Conservation (phyloP, 1,139 yeast species). For the Debaryomyces udenii region DNA sequence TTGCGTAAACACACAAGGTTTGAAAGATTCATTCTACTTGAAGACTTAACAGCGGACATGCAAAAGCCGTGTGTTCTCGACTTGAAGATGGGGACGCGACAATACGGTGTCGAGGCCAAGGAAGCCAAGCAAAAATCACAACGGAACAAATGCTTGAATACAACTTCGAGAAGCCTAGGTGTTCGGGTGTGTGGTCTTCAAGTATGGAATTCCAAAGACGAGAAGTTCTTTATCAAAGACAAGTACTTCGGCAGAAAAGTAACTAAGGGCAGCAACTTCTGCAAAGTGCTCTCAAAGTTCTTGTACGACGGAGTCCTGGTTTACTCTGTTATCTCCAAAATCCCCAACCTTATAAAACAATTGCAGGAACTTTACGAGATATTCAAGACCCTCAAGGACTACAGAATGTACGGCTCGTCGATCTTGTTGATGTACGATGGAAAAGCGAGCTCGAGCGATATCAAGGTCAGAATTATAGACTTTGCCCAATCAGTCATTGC, state of each 20-base stretch:
- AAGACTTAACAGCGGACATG: constrained; percentile 87
- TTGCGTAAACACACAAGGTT: constrained; percentile 54
- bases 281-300: constrained; percentile 71
- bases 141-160: constrained; percentile 72
- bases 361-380: constrained; percentile 60
- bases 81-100: constrained; percentile 97
- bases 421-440: constrained; percentile 89
- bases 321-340: constrained; percentile 64
- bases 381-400: constrained; percentile 65
- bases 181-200: constrained; percentile 96
- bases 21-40: constrained; percentile 84
- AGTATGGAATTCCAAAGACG: constrained; percentile 59
- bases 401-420: constrained; percentile 90
- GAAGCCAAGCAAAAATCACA: constrained; percentile 76
- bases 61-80: constrained; percentile 88
- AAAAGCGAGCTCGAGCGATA: constrained; percentile 30
- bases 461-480: constrained; percentile 78
- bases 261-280: constrained; percentile 74
- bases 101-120: constrained; percentile 93
- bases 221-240: constrained; percentile 67
- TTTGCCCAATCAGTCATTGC: constrained; percentile 94
- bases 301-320: constrained; percentile 71
- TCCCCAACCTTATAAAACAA: constrained; percentile 66
- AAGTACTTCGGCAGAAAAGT: constrained; percentile 90
- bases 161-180: constrained; percentile 83